Base-by-base conservation (phyloP, 2,329 filamentous ascomycete species). In the Alternaria infectoria region DNA sequence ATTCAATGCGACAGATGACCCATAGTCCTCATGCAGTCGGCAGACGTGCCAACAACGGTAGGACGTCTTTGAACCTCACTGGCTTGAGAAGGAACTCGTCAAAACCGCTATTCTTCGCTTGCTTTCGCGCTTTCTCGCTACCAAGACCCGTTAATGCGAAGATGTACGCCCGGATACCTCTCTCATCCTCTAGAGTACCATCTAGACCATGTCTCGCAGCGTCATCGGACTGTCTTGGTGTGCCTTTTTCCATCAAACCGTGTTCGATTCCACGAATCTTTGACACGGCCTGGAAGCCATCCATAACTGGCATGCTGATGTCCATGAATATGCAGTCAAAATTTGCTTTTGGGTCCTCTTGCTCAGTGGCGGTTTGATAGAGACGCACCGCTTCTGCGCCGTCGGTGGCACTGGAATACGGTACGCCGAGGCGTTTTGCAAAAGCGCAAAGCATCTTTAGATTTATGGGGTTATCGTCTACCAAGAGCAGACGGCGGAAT, bases 381-480 rank as follows among this genome's bases (percentile, higher is more conserved):
- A 58, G 32, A 6, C 66, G 64, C 11, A 76, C 54, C n/a, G 74
- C 74, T 65, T 73, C 61, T 6, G 71, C 68, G 7, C 74, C 74
- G 43, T 77, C 74, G 25, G 61, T 65, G 7, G 74, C 74, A 43
- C 69, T 69, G 1, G 57, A 43, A 62, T 69, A 74, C 3, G 49
- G 47, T 3, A 70, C 52, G 5, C 61, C 59, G 13, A 66, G 57
- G 26, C 69, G 70, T 17, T 69, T 73, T 23, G 70, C 54, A 56
- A 75, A 76, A 0, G 74, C 69, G 11, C 58, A 65, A 3, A 77
- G 63, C 32, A 77, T 66, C 64, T 74, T 75, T 4, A 78, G 63
- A 30, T 81, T 81, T 32, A 80, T 71, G 2, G 68, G 45, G 45
- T 81, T 81, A 56, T 80, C 79, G 57, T 81, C 79, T 1, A 77